Evolutionary conservation across 2,329 filamentous ascomycete genomes (phyloP).

Genomic region (Alternaria incomplexa): DNA sequence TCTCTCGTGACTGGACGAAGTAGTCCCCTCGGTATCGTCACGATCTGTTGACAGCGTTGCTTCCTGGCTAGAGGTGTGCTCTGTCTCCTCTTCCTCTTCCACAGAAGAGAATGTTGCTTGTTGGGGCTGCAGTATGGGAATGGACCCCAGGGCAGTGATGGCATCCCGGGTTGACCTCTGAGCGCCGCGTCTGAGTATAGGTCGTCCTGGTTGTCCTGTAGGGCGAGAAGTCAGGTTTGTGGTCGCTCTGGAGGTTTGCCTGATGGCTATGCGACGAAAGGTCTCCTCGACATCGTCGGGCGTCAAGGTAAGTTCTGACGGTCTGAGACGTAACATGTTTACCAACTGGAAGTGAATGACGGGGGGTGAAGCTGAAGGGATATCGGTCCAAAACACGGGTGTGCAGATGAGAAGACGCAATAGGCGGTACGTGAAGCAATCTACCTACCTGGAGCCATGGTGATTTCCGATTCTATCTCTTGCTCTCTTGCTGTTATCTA

Average conservation of each 20-base stretch:
- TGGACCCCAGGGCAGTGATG: constrained; percentile 30
- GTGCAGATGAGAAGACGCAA: not conserved
- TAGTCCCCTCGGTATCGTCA: constrained; percentile 7
- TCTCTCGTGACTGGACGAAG: not conserved
- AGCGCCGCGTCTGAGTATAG: constrained; percentile 37
- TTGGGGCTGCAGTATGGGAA: constrained; percentile 35
- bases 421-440: not conserved
- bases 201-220: constrained; percentile 18
- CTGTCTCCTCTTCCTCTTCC: constrained; percentile 21
- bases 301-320: constrained; percentile 46
- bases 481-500: not conserved
- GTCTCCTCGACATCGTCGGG: constrained; percentile 46
- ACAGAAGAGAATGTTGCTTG: constrained; percentile 25
- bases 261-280: constrained; percentile 37
- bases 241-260: constrained; percentile 20
- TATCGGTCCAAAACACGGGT: constrained; percentile 23
- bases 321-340: constrained; percentile 44
- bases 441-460: not conserved
- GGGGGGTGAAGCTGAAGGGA: constrained; percentile 8
- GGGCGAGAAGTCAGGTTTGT: constrained; percentile 6
- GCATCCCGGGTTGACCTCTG: constrained; percentile 39
- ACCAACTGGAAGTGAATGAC: constrained; percentile 13
- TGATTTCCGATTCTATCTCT: not conserved
- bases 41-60: not conserved
- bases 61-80: constrained; percentile 1